phyloP scores from a whole-genome alignment of 164 flowering plant species.

The Stephania yunnanensis region DNA sequence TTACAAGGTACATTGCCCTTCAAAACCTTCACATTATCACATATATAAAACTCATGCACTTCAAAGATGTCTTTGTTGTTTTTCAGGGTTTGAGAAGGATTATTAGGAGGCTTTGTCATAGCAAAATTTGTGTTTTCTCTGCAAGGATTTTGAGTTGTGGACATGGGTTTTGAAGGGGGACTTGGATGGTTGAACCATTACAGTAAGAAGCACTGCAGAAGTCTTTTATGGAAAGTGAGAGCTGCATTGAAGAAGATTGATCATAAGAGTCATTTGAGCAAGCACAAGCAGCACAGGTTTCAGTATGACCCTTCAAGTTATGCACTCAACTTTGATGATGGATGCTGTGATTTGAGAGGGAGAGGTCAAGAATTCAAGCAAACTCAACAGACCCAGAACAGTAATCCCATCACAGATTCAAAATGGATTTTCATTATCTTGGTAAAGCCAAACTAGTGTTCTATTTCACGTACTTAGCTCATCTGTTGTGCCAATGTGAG shows the following conservation, averaged over 20 bases:
- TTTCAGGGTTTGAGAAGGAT: neutral
- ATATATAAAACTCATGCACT: no score
- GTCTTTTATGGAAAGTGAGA: constrained; percentile 50
- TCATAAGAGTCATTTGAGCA: constrained; percentile 26
- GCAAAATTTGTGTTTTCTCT: neutral
- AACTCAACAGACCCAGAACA: neutral
- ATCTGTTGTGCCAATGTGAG: neutral
- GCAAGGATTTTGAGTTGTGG: neutral
- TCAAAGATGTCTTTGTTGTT: neutral
- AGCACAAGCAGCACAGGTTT: constrained; percentile 34
- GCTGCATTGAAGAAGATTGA: constrained; percentile 48
- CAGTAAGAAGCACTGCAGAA: constrained; percentile 48
- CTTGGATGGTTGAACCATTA: constrained; percentile 30
- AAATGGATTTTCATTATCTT: neutral
- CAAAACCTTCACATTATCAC: no score
- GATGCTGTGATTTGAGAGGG: constrained; percentile 22
- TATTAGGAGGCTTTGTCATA: neutral
- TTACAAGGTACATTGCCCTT: no score
- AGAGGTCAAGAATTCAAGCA: constrained; percentile 10
- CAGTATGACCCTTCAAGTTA: constrained; percentile 83
- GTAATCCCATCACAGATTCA: neutral
- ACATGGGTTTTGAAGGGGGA: constrained; percentile 30
- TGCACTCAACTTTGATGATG: constrained; percentile 80
- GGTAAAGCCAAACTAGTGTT: neutral
- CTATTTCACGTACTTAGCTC: neutral